Conservation (phyloP, 495 filamentous ascomycete species). For the Pyrenopolyporus hunteri region DNA sequence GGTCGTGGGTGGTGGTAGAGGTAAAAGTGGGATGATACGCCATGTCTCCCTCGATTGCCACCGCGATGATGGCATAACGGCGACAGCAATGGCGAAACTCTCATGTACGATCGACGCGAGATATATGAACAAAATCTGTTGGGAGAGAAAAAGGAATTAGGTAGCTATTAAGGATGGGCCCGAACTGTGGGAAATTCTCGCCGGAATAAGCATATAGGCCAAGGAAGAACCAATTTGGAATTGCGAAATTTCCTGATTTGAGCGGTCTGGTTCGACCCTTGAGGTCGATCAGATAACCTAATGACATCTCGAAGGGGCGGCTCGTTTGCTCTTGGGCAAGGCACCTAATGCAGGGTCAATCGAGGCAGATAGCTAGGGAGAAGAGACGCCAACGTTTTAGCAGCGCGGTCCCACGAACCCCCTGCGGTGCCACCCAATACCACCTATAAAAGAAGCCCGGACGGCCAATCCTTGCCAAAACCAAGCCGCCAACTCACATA, state of each 20-base stretch:
- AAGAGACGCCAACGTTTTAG: constrained; percentile 18
- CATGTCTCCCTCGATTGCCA: neutral
- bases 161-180: constrained; percentile 9
- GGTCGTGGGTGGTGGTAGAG: neutral
- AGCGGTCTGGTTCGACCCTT: neutral
- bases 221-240: constrained; percentile 6
- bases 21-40: neutral
- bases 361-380: constrained; percentile 1
- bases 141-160: constrained; percentile 5
- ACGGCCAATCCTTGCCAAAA: neutral
- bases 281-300: constrained; percentile 23
- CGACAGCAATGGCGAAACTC: neutral
- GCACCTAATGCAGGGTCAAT: constrained; percentile 6
- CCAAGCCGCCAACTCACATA: neutral
- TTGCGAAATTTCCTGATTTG: constrained; percentile 12
- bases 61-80: constrained; percentile 7
- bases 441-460: constrained; percentile 22
- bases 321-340: constrained; percentile 5
- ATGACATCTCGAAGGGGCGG: constrained; percentile 21
- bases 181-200: constrained; percentile 8
- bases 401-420: constrained; percentile 17
- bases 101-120: constrained; percentile 2
- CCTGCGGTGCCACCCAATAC: neutral
- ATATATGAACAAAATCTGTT: constrained; percentile 14
- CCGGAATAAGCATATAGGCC: constrained; percentile 3